These are phyloP conservation scores for Agroathelia rolfsii DNA, from an alignment of 1,284 basidiomycete genomes.

Conservation along the genomic window DNA sequence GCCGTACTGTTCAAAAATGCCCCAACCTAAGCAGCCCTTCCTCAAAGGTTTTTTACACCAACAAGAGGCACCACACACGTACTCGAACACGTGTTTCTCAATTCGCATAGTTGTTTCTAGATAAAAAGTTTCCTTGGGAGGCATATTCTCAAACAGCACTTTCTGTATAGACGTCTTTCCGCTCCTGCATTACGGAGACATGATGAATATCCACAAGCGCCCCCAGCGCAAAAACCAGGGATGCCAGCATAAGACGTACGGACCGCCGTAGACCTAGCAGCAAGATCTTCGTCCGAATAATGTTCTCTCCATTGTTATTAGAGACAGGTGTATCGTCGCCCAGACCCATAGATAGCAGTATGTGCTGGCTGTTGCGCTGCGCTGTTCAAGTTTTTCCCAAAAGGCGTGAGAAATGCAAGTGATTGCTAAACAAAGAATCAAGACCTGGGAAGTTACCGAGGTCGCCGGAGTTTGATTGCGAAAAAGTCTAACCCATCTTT, in stretches of 20 bases:
- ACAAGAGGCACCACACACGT: slow-evolving; percentile 26
- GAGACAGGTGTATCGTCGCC: slow-evolving; percentile 30
- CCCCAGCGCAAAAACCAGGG: slow-evolving; percentile 2
- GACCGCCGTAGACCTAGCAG: slow-evolving; percentile 75
- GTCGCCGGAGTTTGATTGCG: too few species aligned
- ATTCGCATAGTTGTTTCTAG: slow-evolving; percentile 81
- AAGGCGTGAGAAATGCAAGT: too few species aligned
- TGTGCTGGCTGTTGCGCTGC: too few species aligned
- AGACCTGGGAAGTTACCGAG: too few species aligned
- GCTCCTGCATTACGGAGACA: slow-evolving; percentile 43
- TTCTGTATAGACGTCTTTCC: slow-evolving; percentile 92
- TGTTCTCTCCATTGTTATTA: slow-evolving; percentile 1
- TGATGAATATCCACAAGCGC: slow-evolving; percentile 7
- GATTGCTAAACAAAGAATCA: too few species aligned
- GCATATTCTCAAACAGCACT: slow-evolving; percentile 81
- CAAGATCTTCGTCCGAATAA: slow-evolving; percentile 57
- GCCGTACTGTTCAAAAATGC: slow-evolving; percentile 61
- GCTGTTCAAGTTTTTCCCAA: too few species aligned
- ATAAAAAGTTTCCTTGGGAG: slow-evolving; percentile 85
- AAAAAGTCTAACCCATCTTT: too few species aligned
- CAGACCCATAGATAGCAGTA: too few species aligned
- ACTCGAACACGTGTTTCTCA: slow-evolving; percentile 76
- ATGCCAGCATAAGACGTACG: slow-evolving; percentile 7
- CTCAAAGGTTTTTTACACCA: slow-evolving; percentile 4
- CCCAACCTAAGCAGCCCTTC: slow-evolving; percentile 1